A percentile compares a stretch with the other conserved stretches of the same genome.
phyloP scores from a whole-genome alignment of 345 rosid species.

The Aurinia saxatilis region DNA sequence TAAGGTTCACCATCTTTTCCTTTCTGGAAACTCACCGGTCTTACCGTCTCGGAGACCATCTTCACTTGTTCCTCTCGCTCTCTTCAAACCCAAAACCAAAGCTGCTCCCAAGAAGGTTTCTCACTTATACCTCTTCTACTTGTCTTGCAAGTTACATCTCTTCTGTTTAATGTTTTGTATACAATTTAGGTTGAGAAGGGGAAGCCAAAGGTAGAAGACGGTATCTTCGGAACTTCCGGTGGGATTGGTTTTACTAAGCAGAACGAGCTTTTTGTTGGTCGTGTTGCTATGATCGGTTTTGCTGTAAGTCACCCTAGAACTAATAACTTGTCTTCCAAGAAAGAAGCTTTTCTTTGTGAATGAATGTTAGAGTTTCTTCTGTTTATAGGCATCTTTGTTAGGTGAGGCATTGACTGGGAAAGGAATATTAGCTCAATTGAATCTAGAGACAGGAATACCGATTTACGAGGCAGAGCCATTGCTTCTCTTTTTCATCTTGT shows the following conservation, averaged over 20 bases:
- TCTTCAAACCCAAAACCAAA: conserved; percentile 83
- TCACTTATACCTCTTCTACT: neutral
- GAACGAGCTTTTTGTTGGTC: conserved; percentile 96
- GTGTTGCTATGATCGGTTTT: conserved; percentile 97
- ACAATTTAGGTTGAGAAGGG: conserved; percentile 30
- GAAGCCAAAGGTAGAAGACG: conserved; percentile 72
- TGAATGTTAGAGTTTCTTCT: neutral
- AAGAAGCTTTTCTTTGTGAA: neutral
- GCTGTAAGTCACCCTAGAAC: conserved; percentile 47
- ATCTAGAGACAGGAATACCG: conserved; percentile 88
- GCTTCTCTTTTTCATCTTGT: conserved; percentile 88
- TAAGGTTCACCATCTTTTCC: conserved; percentile 44
- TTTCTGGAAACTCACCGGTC: conserved; percentile 26
- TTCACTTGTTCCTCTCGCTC: conserved; percentile 47
- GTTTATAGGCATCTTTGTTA: conserved; percentile 65
- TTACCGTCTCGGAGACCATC: conserved; percentile 15
- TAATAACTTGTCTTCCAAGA: neutral
- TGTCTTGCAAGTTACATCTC: neutral
- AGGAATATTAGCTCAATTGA: conserved; percentile 80
- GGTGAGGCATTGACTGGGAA: conserved; percentile 93
- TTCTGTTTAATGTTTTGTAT: neutral
- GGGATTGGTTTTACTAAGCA: conserved; percentile 95
- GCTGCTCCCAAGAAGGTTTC: conserved; percentile 71
- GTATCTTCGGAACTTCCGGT: conserved; percentile 90
- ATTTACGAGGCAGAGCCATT: conserved; percentile 97